Conservation (phyloP, 768 basidiomycete species). For the Amanita pallidorosea region DNA sequence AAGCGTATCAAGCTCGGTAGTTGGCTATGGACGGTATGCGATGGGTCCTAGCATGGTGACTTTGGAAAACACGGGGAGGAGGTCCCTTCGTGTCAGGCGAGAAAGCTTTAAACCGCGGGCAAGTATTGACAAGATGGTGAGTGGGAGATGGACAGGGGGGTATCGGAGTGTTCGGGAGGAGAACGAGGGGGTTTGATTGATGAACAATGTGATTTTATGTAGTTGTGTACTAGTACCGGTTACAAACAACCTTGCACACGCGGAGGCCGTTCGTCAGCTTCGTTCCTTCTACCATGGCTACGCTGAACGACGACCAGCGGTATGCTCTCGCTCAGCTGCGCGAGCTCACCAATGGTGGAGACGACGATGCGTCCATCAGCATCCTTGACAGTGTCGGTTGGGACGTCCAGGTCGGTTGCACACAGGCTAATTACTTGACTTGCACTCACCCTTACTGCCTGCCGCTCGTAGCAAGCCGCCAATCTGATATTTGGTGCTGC, state of each 20-base stretch:
- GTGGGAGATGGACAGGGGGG: conserved; percentile 18
- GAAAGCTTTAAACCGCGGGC: conserved; percentile 82
- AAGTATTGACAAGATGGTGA: conserved; percentile 44
- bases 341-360: conserved; percentile 47
- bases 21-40: conserved; percentile 14
- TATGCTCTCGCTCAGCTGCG: conserved; percentile 36
- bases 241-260: conserved; percentile 5
- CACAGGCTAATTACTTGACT: not conserved
- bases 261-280: not conserved
- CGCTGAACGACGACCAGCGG: conserved; percentile 16
- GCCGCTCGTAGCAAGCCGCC: conserved; percentile 37
- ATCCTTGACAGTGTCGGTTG: conserved; percentile 56
- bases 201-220: not conserved
- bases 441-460: not conserved
- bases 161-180: conserved; percentile 34
- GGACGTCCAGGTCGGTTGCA: conserved; percentile 49
- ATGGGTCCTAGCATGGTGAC: conserved; percentile 14
- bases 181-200: conserved; percentile 30
- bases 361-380: conserved; percentile 48
- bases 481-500: conserved; percentile 43
- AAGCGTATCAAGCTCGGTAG: conserved; percentile 9
- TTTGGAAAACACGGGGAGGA: conserved; percentile 31
- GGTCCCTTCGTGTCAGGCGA: conserved; percentile 13
- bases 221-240: not conserved
- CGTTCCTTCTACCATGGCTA: conserved; percentile 7